Percentiles rank a stretch among this genome's conserved stretches.
Conservation (phyloP, 169 alveolate species). For the Amoebophrya sp. region DNA sequence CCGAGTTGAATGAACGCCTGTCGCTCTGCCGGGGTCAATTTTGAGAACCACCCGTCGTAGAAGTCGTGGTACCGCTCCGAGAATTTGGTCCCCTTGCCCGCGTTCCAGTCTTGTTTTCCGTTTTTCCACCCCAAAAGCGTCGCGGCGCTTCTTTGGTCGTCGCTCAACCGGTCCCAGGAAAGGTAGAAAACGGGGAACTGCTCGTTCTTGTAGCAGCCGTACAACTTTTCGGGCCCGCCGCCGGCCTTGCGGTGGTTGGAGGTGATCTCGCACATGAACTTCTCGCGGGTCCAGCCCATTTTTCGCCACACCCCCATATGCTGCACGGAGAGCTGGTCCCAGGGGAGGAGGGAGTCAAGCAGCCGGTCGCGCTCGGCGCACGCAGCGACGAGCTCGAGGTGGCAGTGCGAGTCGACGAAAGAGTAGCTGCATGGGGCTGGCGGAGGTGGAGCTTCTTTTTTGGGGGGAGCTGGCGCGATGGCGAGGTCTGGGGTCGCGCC, state of each 20-base stretch:
- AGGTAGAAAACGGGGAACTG: neutral
- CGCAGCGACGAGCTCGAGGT: neutral
- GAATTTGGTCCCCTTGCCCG: neutral
- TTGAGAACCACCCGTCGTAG: neutral
- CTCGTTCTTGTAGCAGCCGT: neutral
- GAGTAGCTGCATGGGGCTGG: too few relatives aligned
- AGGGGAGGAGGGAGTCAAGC: neutral
- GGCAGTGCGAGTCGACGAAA: neutral
- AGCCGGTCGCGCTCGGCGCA: neutral
- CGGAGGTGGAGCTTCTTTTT: too few relatives aligned
- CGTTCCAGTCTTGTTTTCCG: neutral
- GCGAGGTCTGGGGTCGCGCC: too few relatives aligned
- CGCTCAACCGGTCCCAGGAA: neutral
- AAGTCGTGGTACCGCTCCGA: neutral
- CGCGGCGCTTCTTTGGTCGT: neutral
- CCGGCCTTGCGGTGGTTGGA: too few relatives aligned
- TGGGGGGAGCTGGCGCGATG: too few relatives aligned
- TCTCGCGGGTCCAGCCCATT: neutral
- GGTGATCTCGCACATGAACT: neutral
- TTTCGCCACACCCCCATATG: neutral
- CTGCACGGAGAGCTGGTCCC: neutral
- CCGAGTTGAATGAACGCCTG: neutral
- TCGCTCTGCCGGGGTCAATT: neutral
- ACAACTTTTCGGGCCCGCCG: neutral
- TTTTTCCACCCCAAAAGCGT: neutral